Conservation (phyloP, 768 basidiomycete species). For the Cystobasidiopsis lactophilus region DNA sequence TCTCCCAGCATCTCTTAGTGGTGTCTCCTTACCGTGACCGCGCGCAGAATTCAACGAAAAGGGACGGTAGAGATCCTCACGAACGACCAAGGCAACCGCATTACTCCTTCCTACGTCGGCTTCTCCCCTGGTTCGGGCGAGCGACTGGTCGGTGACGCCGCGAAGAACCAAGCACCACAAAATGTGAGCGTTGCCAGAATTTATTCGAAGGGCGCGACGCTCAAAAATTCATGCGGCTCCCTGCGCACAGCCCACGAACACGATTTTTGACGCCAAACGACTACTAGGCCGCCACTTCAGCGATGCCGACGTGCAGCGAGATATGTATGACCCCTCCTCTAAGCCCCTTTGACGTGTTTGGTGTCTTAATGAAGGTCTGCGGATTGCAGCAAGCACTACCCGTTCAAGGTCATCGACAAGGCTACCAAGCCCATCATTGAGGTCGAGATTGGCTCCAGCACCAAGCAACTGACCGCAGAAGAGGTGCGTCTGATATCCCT, state of each 20-base stretch:
- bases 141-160: constrained; percentile 60
- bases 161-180: constrained; percentile 83
- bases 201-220: constrained; percentile 14
- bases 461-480: constrained; percentile 40
- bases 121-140: constrained; percentile 38
- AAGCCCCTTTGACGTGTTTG: no score
- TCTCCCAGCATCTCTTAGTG: no score
- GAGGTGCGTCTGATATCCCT: constrained; percentile 7
- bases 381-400: constrained; percentile 57
- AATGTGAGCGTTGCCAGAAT: constrained; percentile 27
- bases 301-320: constrained; percentile 55
- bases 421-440: constrained; percentile 20
- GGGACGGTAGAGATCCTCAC: constrained; percentile 95
- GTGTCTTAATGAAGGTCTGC: no score
- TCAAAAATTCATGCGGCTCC: no score
- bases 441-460: constrained; percentile 41
- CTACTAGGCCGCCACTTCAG: constrained; percentile 30
- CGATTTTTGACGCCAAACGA: constrained; percentile 57
- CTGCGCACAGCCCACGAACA: no score
- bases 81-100: constrained; percentile 97
- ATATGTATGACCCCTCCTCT: no score
- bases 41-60: constrained; percentile 85
- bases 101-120: constrained; percentile 94
- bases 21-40: background rate
- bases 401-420: constrained; percentile 21